Evolutionary conservation across 352 stramenopile species (phyloP).

Genomic region (Saprolegnia parasitica): DNA sequence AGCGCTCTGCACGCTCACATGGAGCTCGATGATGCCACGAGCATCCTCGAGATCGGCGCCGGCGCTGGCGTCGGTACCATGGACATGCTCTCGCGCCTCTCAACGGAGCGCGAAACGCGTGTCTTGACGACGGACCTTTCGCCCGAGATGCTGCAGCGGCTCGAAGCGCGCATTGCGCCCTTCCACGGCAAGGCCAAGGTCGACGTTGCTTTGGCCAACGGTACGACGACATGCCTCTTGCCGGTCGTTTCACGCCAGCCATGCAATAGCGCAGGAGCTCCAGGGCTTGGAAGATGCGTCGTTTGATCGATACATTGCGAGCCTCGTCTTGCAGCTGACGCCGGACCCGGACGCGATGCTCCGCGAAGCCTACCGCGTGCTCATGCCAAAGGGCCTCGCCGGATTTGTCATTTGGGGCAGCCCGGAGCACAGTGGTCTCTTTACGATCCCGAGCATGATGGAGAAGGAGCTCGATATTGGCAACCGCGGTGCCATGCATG

Average conservation of each 20-base stretch:
- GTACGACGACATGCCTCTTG: background rate
- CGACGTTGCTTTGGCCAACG: conserved; percentile 9
- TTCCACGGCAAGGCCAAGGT: background rate
- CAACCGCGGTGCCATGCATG: conserved; percentile 33
- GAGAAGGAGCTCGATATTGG: conserved; percentile 37
- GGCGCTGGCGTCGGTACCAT: conserved; percentile 45
- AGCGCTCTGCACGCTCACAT: conserved; percentile 44
- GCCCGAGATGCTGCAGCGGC: conserved; percentile 6
- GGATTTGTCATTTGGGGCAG: conserved; percentile 57
- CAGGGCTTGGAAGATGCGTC: conserved; percentile 33
- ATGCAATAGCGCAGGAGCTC: conserved; percentile 37
- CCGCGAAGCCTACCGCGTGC: conserved; percentile 41
- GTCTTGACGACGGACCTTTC: conserved; percentile 4
- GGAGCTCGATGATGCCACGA: conserved; percentile 40
- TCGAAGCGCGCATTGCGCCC: background rate
- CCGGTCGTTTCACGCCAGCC: background rate
- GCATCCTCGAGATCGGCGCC: conserved; percentile 47
- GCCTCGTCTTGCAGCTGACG: conserved; percentile 45
- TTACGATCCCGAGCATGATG: conserved; percentile 31
- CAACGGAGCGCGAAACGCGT: background rate
- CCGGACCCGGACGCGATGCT: conserved; percentile 48
- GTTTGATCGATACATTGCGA: conserved; percentile 49
- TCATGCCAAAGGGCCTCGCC: conserved; percentile 38
- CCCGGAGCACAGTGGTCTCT: conserved; percentile 42
- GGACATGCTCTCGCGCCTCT: conserved; percentile 31